These are phyloP conservation scores for Lodderomyces margitis DNA, from an alignment of 1,139 yeast species.

Conservation along the genomic window DNA sequence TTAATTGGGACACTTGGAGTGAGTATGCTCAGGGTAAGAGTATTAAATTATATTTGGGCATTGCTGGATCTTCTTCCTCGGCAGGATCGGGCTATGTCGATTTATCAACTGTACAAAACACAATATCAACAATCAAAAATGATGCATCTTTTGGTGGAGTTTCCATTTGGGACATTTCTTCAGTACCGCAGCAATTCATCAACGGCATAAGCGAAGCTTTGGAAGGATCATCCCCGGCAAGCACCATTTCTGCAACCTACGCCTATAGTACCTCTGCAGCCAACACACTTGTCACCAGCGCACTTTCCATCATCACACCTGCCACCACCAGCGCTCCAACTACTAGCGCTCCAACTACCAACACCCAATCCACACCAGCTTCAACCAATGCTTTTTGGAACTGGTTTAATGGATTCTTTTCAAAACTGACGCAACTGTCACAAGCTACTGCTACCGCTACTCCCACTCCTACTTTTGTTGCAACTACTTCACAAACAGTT, in stretches of 20 bases:
- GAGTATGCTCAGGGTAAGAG: conserved; percentile 21
- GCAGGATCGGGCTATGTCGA: conserved; percentile 24
- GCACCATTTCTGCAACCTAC: not conserved
- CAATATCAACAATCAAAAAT: conserved; percentile 17
- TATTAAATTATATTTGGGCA: conserved; percentile 28
- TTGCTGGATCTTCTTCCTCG: conserved; percentile 24
- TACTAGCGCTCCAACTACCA: not conserved
- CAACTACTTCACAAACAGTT: not conserved
- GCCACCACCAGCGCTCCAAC: not conserved
- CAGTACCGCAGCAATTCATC: conserved; percentile 14
- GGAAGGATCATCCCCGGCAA: conserved; percentile 4
- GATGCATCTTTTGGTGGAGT: conserved; percentile 26
- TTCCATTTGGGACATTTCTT: conserved; percentile 29
- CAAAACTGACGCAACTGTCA: not conserved
- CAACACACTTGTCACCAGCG: not conserved
- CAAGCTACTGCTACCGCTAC: conserved; percentile 1
- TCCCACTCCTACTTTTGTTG: not conserved
- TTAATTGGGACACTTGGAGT: conserved; percentile 29
- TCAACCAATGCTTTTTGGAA: conserved; percentile 3
- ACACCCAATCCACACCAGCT: not conserved
- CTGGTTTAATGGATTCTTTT: conserved; percentile 3
- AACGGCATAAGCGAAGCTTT: conserved; percentile 10
- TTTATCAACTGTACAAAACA: conserved; percentile 14
- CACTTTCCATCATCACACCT: conserved; percentile 2
- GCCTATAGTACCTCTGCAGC: not conserved